These are phyloP conservation scores for Paraconiothyrium brasiliense DNA, from an alignment of 2,329 filamentous ascomycete genomes.

Conservation along the genomic window DNA sequence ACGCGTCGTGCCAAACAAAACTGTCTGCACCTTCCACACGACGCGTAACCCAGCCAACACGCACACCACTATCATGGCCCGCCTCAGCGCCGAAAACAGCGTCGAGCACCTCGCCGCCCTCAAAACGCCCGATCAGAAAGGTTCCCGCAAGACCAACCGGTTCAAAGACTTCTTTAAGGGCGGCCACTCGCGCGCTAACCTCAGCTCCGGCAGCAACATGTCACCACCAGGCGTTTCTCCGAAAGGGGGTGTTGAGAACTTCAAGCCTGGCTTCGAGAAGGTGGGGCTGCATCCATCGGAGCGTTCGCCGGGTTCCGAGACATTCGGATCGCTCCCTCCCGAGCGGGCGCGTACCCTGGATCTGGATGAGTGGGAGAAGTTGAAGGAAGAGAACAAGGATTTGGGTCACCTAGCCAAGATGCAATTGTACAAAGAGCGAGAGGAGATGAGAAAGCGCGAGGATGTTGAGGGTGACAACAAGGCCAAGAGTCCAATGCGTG, in stretches of 20 bases:
- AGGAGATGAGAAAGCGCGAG: neutral
- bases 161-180: constrained; percentile 16
- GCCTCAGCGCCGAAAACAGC: constrained; percentile 18
- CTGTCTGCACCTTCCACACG: neutral
- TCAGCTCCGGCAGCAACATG: neutral
- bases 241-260: neutral
- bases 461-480: neutral
- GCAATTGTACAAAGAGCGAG: constrained; percentile 1
- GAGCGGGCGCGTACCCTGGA: neutral
- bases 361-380: constrained; percentile 1
- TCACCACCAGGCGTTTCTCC: neutral
- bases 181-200: constrained; percentile 11
- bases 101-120: constrained; percentile 1
- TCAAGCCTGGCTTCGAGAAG: constrained; percentile 9
- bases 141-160: neutral
- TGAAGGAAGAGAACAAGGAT: constrained; percentile 3
- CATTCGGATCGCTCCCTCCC: neutral
- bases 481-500: neutral
- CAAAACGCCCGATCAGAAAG: neutral
- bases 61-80: constrained; percentile 12
- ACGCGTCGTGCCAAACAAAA: neutral
- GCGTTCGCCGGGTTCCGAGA: constrained; percentile 5
- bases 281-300: constrained; percentile 11
- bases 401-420: constrained; percentile 4
- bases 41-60: neutral